Evolutionary conservation across 2,329 filamentous ascomycete genomes (phyloP), one percentile per base, ranked within the genome.

Genomic region (Sporothrix brunneoviolacea): DNA sequence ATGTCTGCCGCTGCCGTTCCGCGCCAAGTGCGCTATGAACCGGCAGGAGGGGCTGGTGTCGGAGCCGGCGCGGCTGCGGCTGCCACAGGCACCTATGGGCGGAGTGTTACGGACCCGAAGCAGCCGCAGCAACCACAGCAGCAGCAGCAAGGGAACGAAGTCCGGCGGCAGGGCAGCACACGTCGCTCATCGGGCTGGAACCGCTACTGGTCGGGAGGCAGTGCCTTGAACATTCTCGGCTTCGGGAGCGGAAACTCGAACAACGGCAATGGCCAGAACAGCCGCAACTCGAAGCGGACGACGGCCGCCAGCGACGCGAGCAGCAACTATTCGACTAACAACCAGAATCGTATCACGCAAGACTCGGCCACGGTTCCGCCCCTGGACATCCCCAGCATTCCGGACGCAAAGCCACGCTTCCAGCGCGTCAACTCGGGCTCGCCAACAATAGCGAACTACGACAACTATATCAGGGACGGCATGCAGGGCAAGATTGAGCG

Each of bases 161-260:
- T 60, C 54, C 55, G 67, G 40, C 57, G 59, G 47, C 62, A 74
- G 44, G 73, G 70, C 43, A 68, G 67, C 39, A 68, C 71, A 18
- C 74, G 81, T 50, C 74, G 80, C 60, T 87, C 83, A 59, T 88
- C 84, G 4, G 84, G 84, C 42, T 89, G 85, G 85, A 88, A 87
- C 64, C 72, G 80, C 48, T 89, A 88, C 66, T 89, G 86, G 78
- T 86, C 84, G 13, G 84, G 83, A 45, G 85, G 84, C 48, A 86
- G 83, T 57, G 77, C 82, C 8, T 68, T 84, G 50, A 83, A 84
- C 60, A 77, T 84, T 21, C 70, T 86, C 8, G 82, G 80, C 13
- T 77, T 82, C 47, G 79, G 40, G 15, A 48, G 35, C 12, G 81
- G 80, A 12, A 67, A 63, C 45, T 66, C 66, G 49, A 63, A 64